Base-by-base conservation (phyloP, 345 rosid genomes). In the Turnera subulata region DNA sequence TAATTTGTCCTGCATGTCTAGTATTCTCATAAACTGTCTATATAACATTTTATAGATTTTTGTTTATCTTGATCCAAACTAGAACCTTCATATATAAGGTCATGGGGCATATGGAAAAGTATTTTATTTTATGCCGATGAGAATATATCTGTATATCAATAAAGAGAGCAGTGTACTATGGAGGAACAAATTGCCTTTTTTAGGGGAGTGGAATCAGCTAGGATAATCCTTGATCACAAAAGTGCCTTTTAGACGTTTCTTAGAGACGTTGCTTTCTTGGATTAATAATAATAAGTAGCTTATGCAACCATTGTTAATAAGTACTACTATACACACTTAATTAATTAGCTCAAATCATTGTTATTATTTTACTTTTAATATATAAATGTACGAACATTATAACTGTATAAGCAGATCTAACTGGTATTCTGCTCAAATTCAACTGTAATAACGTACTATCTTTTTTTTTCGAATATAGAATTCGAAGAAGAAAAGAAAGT, bases 51-150 rank as follows among this genome's bases (percentile, higher is more conserved):
- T 29, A 4, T 29, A 29, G 35, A 8, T 29, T 29, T 29, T 29
- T 29, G 35, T 29, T 8, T 29, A 29, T 8, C 35, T 3, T 29
- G 35, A 8, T 4, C 35, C 35, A 29, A 29, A 29, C 35, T 46
- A 62, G 59, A 63, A 69, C 55, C 64, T 61, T 53, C 56, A 67
- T 15, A 45, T 15, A 2, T 11, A 37, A 48, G 59, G 61, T 46
- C 67, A 62, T 46, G 49, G 32, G 59, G 22, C 25, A 23, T 38
- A 33, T 42, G 39, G 8, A 65, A 71, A 73, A 66, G 71, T 66
- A 46, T 10, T 26, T 43, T 69, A 63, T 73, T 73, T 63, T 69
- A 56, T 45, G 16, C n/a, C n/a, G n/a, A n/a, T n/a, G n/a, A n/a
- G n/a, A n/a, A n/a, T n/a, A n/a, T n/a, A n/a, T n/a, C n/a, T 25